Percentiles rank a stretch among this genome's conserved stretches.
Evolutionary conservation across 176 grass and related monocot species (phyloP).

Genomic region (Musa beccarii): DNA sequence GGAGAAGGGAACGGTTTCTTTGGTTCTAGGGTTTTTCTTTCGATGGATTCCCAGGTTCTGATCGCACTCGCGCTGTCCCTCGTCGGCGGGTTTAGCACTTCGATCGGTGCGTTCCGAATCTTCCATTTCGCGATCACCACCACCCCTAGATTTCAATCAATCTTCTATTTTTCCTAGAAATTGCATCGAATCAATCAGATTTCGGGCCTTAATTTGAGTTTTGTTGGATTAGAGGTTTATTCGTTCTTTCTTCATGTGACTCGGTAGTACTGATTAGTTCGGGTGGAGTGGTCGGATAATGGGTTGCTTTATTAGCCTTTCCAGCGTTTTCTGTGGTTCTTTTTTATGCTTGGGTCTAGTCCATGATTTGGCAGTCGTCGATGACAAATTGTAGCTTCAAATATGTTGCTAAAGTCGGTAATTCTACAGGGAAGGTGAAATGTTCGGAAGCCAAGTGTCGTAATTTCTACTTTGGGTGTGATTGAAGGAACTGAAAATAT

Average conservation of each 20-base stretch:
- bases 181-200: neutral
- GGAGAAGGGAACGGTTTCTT: neutral
- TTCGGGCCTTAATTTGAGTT: neutral
- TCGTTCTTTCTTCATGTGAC: neutral
- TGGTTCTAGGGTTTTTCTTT: neutral
- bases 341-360: neutral
- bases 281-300: no score
- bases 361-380: neutral
- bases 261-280: neutral
- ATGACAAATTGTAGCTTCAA: neutral
- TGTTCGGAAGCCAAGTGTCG: neutral
- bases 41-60: constrained; percentile 1
- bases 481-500: no score
- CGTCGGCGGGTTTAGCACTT: constrained; percentile 1
- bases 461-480: neutral
- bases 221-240: neutral
- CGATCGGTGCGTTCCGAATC: neutral
- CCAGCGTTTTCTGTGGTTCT: neutral
- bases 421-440: neutral
- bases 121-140: no score
- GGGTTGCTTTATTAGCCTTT: neutral
- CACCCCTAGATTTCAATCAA: neutral
- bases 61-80: neutral
- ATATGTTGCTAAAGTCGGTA: neutral
- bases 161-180: neutral